Conservation (phyloP, 2,329 filamentous ascomycete genomes). For the Cryphonectria japonica region DNA sequence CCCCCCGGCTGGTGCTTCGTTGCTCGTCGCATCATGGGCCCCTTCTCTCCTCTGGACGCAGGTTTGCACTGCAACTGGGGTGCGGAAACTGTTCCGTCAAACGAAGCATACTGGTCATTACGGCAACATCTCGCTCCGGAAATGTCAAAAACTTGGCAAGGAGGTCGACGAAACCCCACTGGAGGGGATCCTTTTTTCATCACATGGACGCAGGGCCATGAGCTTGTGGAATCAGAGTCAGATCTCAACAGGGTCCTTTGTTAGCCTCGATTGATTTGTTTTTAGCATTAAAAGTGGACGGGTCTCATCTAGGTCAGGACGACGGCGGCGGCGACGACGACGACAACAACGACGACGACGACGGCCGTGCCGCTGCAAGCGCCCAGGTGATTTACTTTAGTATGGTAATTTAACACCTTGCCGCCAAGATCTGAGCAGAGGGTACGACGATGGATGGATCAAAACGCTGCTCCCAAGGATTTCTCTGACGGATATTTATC, state of each 20-base stretch:
- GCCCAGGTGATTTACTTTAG: background rate
- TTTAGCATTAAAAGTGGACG: background rate
- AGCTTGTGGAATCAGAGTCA: background rate
- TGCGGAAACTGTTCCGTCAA: background rate
- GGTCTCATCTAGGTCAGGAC: background rate
- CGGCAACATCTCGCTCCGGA: background rate
- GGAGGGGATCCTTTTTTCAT: background rate
- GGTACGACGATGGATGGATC: background rate
- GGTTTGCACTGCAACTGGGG: background rate
- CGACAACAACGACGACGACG: background rate
- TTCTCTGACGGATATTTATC: background rate
- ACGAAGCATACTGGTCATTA: background rate
- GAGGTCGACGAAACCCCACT: background rate
- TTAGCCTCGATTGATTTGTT: background rate
- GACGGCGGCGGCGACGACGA: background rate
- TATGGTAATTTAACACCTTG: background rate
- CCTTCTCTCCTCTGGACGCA: background rate
- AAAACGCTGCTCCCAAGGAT: background rate
- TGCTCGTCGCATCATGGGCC: background rate
- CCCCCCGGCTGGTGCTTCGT: background rate
- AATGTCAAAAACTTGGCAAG: background rate
- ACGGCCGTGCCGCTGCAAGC: background rate
- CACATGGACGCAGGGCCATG: background rate
- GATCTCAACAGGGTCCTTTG: background rate
- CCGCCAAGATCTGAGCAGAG: background rate